A percentile compares a stretch with the other conserved stretches of the same genome.
Evolutionary conservation across 768 basidiomycete species (phyloP).

Genomic region (Phaeolepiota aurea): DNA sequence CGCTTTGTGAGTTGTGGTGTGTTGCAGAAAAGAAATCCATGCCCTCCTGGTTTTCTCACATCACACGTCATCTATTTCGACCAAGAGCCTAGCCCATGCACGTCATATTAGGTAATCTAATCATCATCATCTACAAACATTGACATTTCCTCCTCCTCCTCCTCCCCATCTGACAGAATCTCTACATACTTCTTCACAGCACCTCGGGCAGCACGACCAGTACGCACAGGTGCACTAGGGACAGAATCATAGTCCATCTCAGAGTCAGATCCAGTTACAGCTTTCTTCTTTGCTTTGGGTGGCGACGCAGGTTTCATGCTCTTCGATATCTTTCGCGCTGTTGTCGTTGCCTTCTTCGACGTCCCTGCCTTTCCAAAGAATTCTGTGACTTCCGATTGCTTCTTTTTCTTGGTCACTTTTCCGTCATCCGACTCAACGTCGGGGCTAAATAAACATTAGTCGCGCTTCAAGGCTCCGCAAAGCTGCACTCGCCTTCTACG

Average conservation of each 20-base stretch:
- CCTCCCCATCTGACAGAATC: slow-evolving; percentile 40
- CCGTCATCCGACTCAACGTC: slow-evolving; percentile 27
- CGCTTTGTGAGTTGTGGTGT: not conserved
- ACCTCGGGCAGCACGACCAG: slow-evolving; percentile 36
- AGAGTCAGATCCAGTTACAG: slow-evolving; percentile 28
- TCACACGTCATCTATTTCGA: not conserved
- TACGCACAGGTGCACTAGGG: slow-evolving; percentile 31
- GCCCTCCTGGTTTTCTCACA: not conserved
- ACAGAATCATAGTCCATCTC: slow-evolving; percentile 33
- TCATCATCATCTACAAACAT: slow-evolving; percentile 41
- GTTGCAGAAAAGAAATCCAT: not conserved
- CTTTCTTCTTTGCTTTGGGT: slow-evolving; percentile 41
- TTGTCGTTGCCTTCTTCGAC: slow-evolving; percentile 30
- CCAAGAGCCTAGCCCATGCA: too few relatives aligned
- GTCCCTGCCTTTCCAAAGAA: slow-evolving; percentile 47
- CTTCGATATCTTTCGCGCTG: slow-evolving; percentile 44
- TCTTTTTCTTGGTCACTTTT: slow-evolving; percentile 46
- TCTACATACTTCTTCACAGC: slow-evolving; percentile 58
- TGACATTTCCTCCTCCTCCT: slow-evolving; percentile 32
- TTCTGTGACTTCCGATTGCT: slow-evolving; percentile 40
- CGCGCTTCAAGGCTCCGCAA: too few relatives aligned
- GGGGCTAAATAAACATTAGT: slow-evolving; percentile 17
- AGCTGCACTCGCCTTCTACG: slow-evolving; percentile 31
- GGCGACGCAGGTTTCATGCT: slow-evolving; percentile 54
- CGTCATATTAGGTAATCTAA: too few relatives aligned